Evolutionary conservation across 1,284 basidiomycete genomes (phyloP), one percentile per base, ranked within the genome.

Genomic region (Ustilago sp.): DNA sequence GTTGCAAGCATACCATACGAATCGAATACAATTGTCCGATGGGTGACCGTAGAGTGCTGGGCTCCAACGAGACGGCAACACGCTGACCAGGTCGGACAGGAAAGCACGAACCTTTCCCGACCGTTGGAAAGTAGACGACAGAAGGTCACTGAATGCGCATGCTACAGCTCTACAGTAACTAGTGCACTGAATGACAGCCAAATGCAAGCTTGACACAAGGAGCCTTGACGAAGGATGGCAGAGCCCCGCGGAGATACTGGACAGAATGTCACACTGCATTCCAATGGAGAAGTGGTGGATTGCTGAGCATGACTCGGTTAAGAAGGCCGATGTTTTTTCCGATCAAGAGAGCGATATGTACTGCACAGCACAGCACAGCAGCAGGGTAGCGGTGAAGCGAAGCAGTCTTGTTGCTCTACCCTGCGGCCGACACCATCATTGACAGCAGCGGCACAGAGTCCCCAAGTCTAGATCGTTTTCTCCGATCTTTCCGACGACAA

Each of bases 401-500:
- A 23, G 23, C 23, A 23, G 23, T 23, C 23, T 23, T 23, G 23
- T 23, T 23, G 23, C 23, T 23, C 2, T 23, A 23, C 23, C 23
- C 23, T 23, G 23, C 23, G 3, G 23, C 23, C 0, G 23, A 23
- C 23, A 23, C 23, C 23, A 23, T 23, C 23, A 6, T 41, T 45
- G 5, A 45, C 43, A 45, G 43, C 43, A 19, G 43, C 43, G n/a
- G 11, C 43, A 45, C n/a, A 19, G 13, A 19, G 43, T 19, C 5
- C 43, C n/a, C n/a, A 28, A 23, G 4, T 32, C n/a, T 13, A 7
- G 6, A 50, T 50, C 2, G 48, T 11, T 31, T 50, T 50, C 48
- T 50, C 48, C 48, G 48, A 50, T 50, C 32, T 50, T 32, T 13
- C 48, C 48, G 48, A 50, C 31, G 8, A 15, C 11, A 39, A 39